Conservation (phyloP, 768 basidiomycete species). For the Cyclocybe cylindracea region DNA sequence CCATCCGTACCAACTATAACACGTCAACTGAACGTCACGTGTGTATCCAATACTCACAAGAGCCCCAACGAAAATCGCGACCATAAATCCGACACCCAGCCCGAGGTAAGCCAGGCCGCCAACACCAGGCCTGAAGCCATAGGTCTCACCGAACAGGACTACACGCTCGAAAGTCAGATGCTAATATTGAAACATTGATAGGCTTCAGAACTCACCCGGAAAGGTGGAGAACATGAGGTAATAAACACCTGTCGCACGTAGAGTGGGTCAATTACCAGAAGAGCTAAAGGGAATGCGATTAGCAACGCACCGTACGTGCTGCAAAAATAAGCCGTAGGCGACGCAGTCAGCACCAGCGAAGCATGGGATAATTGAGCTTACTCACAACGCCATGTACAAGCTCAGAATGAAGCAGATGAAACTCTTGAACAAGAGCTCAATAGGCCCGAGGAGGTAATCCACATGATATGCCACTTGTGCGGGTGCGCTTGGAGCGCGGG, state of each 20-base stretch:
- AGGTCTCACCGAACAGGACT: constrained; percentile 47
- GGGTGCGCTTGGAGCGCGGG: constrained; percentile 25
- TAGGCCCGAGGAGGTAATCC: constrained; percentile 55
- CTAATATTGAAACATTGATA: neutral
- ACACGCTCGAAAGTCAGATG: neutral
- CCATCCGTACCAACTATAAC: constrained; percentile 73
- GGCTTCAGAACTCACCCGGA: constrained; percentile 31
- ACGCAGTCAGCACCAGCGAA: neutral
- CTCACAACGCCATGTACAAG: constrained; percentile 65
- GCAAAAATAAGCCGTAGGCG: neutral
- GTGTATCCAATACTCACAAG: constrained; percentile 42
- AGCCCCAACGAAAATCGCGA: constrained; percentile 41
- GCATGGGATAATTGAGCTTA: constrained; percentile 3
- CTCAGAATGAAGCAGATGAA: constrained; percentile 67
- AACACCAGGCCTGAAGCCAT: constrained; percentile 49
- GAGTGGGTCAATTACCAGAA: neutral
- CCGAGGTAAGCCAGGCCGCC: constrained; percentile 54
- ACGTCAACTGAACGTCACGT: neutral
- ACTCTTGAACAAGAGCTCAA: constrained; percentile 54
- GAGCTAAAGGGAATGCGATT: neutral
- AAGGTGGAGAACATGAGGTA: constrained; percentile 73
- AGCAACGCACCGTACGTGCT: constrained; percentile 50
- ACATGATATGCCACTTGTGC: constrained; percentile 38
- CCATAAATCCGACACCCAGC: constrained; percentile 55
- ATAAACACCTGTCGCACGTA: constrained; percentile 45